Conservation (phyloP, 2,329 filamentous ascomycete genomes). For the Orbilia quercus region DNA sequence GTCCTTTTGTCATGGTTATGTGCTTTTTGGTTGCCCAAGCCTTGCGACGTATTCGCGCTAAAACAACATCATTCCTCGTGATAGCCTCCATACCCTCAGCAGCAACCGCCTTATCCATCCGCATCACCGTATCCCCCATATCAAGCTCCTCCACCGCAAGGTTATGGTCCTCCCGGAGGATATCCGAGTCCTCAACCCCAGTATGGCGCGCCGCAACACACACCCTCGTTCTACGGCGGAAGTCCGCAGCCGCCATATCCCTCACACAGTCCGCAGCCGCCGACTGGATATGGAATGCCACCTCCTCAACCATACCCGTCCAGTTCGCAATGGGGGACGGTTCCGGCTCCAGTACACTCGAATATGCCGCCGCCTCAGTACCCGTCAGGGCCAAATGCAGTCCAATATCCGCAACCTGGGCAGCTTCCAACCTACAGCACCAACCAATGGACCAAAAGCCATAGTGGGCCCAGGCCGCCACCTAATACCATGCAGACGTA, state of each 20-base stretch:
- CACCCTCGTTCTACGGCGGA: slow-evolving; percentile 44
- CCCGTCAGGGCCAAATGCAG: neutral
- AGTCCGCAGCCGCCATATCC: slow-evolving; percentile 44
- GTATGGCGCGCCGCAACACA: slow-evolving; percentile 32
- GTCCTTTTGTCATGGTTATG: no score
- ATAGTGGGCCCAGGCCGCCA: slow-evolving; percentile 47
- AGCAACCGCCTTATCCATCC: slow-evolving; percentile 19
- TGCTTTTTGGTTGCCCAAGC: no score
- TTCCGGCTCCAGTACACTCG: slow-evolving; percentile 38
- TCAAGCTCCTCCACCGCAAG: slow-evolving; percentile 40
- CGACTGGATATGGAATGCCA: slow-evolving; percentile 36
- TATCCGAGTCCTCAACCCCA: slow-evolving; percentile 50
- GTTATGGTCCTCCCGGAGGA: slow-evolving; percentile 40
- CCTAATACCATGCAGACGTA: slow-evolving; percentile 53
- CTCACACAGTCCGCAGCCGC: slow-evolving; percentile 34
- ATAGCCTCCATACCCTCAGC: slow-evolving; percentile 44
- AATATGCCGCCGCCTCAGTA: slow-evolving; percentile 39
- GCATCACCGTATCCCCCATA: slow-evolving; percentile 51
- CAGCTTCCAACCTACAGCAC: slow-evolving; percentile 47
- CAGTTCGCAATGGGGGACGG: slow-evolving; percentile 29
- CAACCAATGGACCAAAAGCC: slow-evolving; percentile 53
- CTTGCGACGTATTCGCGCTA: neutral
- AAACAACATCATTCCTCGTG: slow-evolving; percentile 17
- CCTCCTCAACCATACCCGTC: slow-evolving; percentile 35
- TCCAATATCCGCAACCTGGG: slow-evolving; percentile 42